These are phyloP conservation scores for Murraya paniculata DNA, from an alignment of 345 rosid genomes.

Conservation along the genomic window DNA sequence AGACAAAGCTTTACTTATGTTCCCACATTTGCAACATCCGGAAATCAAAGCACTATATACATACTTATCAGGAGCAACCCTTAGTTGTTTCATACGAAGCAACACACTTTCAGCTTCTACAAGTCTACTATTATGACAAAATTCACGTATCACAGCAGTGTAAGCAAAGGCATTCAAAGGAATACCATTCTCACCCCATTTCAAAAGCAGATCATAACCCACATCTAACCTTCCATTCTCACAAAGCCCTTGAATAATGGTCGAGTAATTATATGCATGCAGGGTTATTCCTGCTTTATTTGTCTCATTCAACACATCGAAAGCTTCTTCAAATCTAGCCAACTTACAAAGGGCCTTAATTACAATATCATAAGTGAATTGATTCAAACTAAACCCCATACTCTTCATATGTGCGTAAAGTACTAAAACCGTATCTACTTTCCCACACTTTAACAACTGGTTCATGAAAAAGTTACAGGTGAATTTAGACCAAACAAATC, in stretches of 20 bases:
- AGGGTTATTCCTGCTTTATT: conserved; percentile 40
- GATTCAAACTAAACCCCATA: conserved; percentile 45
- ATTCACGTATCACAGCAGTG: conserved; percentile 49
- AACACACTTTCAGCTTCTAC: conserved; percentile 56
- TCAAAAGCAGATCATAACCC: conserved; percentile 41
- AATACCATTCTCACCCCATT: conserved; percentile 22
- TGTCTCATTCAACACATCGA: conserved; percentile 41
- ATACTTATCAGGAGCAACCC: conserved; percentile 42
- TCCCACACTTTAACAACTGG: conserved; percentile 40
- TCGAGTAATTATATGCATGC: conserved; percentile 42
- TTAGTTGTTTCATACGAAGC: conserved; percentile 45
- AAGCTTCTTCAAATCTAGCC: conserved; percentile 50
- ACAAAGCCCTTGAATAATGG: conserved; percentile 72
- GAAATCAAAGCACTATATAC: conserved; percentile 44
- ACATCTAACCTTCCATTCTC: conserved; percentile 32
- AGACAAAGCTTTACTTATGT: conserved; percentile 43
- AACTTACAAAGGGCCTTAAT: conserved; percentile 62
- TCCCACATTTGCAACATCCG: conserved; percentile 43
- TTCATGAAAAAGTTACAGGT: conserved; percentile 66
- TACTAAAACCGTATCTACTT: conserved; percentile 42
- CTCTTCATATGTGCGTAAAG: conserved; percentile 47
- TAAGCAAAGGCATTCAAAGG: conserved; percentile 42
- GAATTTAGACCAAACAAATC: conserved; percentile 36
- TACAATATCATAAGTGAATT: conserved; percentile 51
- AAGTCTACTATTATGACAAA: conserved; percentile 56